A percentile compares a stretch with the other conserved stretches of the same genome.
phyloP scores from a whole-genome alignment of 2,329 filamentous ascomycete species.

The Colletotrichum chlorophyti region DNA sequence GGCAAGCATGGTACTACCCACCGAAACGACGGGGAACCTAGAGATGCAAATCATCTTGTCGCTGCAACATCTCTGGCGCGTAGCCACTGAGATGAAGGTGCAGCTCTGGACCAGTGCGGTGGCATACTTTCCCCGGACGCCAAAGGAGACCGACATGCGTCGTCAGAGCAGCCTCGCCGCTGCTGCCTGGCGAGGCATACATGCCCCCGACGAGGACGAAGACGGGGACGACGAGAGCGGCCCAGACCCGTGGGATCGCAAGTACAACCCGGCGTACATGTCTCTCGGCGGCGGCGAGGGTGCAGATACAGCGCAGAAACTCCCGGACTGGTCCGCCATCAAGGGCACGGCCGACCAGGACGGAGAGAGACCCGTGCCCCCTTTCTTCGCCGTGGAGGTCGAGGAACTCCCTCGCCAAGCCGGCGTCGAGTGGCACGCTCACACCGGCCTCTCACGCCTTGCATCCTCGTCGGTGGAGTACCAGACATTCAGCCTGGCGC shows the following conservation, averaged over 20 bases:
- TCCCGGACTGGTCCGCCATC: conserved; percentile 60
- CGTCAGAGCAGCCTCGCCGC: conserved; percentile 50
- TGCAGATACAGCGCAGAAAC: conserved; percentile 34
- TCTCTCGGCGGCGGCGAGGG: conserved; percentile 40
- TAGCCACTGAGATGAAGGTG: conserved; percentile 75
- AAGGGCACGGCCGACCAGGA: conserved; percentile 39
- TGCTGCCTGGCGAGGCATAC: conserved; percentile 49
- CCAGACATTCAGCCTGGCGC: not conserved
- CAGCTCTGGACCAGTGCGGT: conserved; percentile 78
- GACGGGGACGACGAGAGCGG: conserved; percentile 50
- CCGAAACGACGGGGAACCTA: conserved; percentile 46
- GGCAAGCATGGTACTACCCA: conserved; percentile 72
- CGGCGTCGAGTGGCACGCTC: conserved; percentile 83
- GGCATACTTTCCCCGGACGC: conserved; percentile 68
- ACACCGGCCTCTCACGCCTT: conserved; percentile 60
- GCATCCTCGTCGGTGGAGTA: conserved; percentile 22
- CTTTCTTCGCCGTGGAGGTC: conserved; percentile 79
- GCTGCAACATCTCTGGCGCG: conserved; percentile 88
- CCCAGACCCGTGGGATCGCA: conserved; percentile 73
- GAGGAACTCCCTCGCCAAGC: conserved; percentile 76
- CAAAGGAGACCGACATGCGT: conserved; percentile 35
- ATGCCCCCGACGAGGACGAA: conserved; percentile 56
- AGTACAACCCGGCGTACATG: conserved; percentile 61
- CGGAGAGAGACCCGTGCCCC: conserved; percentile 53
- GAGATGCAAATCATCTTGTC: conserved; percentile 71